These are phyloP conservation scores for Pseudopyricularia cyperi DNA, from an alignment of 2,329 filamentous ascomycete genomes.

Conservation along the genomic window DNA sequence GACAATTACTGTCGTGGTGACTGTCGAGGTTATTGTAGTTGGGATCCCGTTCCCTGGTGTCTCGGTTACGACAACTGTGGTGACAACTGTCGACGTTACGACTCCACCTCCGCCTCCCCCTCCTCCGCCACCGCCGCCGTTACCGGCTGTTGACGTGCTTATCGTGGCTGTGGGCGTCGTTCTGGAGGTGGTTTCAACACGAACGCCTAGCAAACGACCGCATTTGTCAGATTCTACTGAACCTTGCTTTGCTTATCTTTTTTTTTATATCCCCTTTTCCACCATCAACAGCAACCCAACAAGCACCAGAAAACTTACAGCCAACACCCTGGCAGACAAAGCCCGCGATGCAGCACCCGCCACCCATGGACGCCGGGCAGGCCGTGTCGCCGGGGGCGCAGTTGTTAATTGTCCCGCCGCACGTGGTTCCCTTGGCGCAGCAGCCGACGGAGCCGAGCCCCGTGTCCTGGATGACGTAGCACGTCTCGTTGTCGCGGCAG, in stretches of 20 bases:
- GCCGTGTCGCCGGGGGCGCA: constrained; percentile 50
- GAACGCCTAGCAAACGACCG: constrained; percentile 19
- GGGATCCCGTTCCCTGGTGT: constrained; percentile 14
- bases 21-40: constrained; percentile 19
- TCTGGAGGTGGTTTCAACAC: constrained; percentile 11
- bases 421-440: constrained; percentile 53
- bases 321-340: constrained; percentile 58
- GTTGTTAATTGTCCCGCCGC: constrained; percentile 47
- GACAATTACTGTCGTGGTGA: constrained; percentile 17
- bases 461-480: constrained; percentile 49
- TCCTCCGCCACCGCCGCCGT: neutral
- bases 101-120: neutral
- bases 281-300: neutral
- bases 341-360: constrained; percentile 64
- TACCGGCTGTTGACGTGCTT: neutral
- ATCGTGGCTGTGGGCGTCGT: constrained; percentile 4
- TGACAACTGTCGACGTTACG: constrained; percentile 14
- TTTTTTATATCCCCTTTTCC: neutral
- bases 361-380: constrained; percentile 52
- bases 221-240: too few relatives aligned
- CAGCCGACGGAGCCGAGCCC: constrained; percentile 60
- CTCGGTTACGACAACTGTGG: constrained; percentile 26
- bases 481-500: constrained; percentile 53
- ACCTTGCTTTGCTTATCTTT: too few relatives aligned
- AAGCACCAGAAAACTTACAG: constrained; percentile 36